A percentile compares a stretch with the other conserved stretches of the same genome.
Evolutionary conservation across 805 yeast species (phyloP).

Genomic region (Pachysolen tannophilus): DNA sequence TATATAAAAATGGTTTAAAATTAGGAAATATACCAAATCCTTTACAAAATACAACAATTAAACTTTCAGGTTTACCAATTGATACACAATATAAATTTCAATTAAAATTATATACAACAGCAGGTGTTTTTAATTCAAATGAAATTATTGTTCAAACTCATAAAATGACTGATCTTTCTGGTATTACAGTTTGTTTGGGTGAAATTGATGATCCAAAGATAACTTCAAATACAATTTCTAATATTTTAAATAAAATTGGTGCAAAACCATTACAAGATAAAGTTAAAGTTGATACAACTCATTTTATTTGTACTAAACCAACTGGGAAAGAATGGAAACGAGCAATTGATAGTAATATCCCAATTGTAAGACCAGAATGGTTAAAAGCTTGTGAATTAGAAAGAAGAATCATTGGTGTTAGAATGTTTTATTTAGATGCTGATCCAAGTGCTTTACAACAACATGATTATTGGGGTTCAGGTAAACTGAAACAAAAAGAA

Average conservation of each 20-base stretch:
- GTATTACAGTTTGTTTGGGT: slow-evolving; percentile 88
- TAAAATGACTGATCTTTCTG: slow-evolving; percentile 91
- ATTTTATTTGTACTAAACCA: slow-evolving; percentile 71
- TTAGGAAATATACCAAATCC: slow-evolving; percentile 84
- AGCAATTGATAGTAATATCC: slow-evolving; percentile 82
- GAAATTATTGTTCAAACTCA: slow-evolving; percentile 70
- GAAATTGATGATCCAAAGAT: slow-evolving; percentile 53
- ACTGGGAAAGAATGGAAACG: slow-evolving; percentile 58
- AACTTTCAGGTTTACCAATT: slow-evolving; percentile 84
- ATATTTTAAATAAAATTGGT: slow-evolving; percentile 61
- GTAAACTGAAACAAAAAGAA: too few relatives aligned
- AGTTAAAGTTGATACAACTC: slow-evolving; percentile 89
- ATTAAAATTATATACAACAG: slow-evolving; percentile 76
- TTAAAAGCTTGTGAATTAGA: slow-evolving; percentile 87
- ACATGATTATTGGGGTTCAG: slow-evolving; percentile 32
- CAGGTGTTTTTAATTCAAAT: slow-evolving; percentile 76
- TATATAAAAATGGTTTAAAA: slow-evolving; percentile 68
- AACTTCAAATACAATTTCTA: slow-evolving; percentile 49
- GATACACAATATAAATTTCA: slow-evolving; percentile 78
- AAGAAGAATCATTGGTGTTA: slow-evolving; percentile 85
- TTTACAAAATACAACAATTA: slow-evolving; percentile 66
- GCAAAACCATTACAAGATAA: slow-evolving; percentile 70
- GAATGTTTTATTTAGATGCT: slow-evolving; percentile 70
- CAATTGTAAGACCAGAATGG: slow-evolving; percentile 96
- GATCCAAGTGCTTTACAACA: slow-evolving; percentile 33